Evolutionary conservation across 2,329 filamentous ascomycete species (phyloP).

Genomic region (Colletotrichum camelliae): DNA sequence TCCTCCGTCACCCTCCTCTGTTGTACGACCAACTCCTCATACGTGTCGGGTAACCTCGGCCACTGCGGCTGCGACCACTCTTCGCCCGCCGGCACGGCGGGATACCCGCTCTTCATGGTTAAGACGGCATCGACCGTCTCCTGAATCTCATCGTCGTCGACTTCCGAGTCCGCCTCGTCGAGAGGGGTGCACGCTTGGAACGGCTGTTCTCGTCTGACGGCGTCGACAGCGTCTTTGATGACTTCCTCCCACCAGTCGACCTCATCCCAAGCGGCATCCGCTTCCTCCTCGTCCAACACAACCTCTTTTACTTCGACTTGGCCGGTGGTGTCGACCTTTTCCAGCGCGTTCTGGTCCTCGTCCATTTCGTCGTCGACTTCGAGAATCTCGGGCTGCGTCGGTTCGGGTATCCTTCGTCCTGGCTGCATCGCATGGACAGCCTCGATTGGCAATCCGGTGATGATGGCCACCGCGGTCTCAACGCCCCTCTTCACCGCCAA

Average conservation of each 20-base stretch:
- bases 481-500: conserved; percentile 10
- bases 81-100: conserved; percentile 4
- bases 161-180: conserved; percentile 20
- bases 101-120: conserved; percentile 4
- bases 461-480: conserved; percentile 8
- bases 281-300: not conserved
- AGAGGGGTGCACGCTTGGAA: conserved; percentile 15
- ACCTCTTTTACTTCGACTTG: conserved; percentile 1
- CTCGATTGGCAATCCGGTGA: conserved; percentile 1
- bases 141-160: conserved; percentile 12
- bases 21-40: conserved; percentile 19
- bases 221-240: conserved; percentile 20
- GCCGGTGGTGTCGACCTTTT: not conserved
- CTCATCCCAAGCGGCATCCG: conserved; percentile 4
- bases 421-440: conserved; percentile 10
- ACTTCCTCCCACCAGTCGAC: conserved; percentile 18
- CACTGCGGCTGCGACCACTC: conserved; percentile 22
- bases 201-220: conserved; percentile 4
- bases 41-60: conserved; percentile 16
- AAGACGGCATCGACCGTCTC: conserved; percentile 20
- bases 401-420: not conserved
- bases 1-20: conserved; percentile 7
- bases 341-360: not conserved
- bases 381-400: not conserved
- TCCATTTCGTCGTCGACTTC: not conserved